Conservation (phyloP, 805 yeast genomes). For the Zygosaccharomyces lentus region DNA sequence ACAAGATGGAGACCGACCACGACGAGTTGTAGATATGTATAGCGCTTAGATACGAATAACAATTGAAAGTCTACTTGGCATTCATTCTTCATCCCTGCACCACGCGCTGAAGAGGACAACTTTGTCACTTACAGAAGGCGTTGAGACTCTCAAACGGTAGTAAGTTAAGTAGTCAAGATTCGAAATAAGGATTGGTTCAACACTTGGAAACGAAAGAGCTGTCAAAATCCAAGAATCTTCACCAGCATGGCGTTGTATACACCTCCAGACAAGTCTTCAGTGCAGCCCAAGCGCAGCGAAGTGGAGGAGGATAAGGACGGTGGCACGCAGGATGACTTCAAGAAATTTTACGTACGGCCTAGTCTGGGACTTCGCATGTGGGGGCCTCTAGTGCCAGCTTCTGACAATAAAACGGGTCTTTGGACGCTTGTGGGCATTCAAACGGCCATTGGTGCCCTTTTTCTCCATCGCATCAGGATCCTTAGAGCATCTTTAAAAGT, state of each 20-base stretch:
- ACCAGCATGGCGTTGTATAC: slow-evolving; percentile 31
- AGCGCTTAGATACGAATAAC: not conserved
- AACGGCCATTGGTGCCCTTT: slow-evolving; percentile 43
- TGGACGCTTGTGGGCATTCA: slow-evolving; percentile 52
- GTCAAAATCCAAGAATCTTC: not conserved
- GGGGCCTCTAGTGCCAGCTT: slow-evolving; percentile 73
- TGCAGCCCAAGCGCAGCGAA: slow-evolving; percentile 9
- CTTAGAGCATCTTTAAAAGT: slow-evolving; percentile 14
- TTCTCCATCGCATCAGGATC: slow-evolving; percentile 22
- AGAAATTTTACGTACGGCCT: slow-evolving; percentile 43
- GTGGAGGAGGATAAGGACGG: slow-evolving; percentile 9
- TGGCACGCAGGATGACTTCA: slow-evolving; percentile 16
- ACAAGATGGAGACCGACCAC: slow-evolving; percentile 23
- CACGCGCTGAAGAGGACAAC: not conserved
- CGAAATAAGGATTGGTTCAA: not conserved
- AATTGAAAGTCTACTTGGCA: not conserved
- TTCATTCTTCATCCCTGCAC: not conserved
- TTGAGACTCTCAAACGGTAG: not conserved
- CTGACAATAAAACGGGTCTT: slow-evolving; percentile 56
- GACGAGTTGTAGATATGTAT: slow-evolving; percentile 33
- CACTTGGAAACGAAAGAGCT: not conserved
- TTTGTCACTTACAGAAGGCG: not conserved
- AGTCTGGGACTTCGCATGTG: slow-evolving; percentile 56
- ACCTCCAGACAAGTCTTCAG: slow-evolving; percentile 27
- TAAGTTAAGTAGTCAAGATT: not conserved